These are phyloP conservation scores for Aspergillus sp. DNA, from an alignment of 2,329 filamentous ascomycete species.

Conservation along the genomic window DNA sequence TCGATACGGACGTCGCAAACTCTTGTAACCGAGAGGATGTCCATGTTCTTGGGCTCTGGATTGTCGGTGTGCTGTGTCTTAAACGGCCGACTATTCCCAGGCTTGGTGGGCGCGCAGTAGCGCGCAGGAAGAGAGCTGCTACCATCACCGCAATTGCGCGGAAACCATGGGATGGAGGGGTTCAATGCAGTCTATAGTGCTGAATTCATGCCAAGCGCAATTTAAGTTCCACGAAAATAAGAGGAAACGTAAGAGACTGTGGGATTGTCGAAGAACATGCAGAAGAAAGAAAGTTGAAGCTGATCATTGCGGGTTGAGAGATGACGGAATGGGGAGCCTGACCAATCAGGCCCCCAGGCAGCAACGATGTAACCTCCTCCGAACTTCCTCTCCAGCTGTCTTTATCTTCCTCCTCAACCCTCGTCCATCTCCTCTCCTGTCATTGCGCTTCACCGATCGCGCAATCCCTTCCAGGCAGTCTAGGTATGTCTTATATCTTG, in stretches of 20 bases:
- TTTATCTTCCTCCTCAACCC: not conserved
- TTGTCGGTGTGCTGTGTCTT: not conserved
- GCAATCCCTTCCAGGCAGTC: constrained; percentile 6
- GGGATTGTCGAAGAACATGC: not conserved
- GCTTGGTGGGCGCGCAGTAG: constrained; percentile 20
- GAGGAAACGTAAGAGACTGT: not conserved
- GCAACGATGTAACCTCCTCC: constrained; percentile 19
- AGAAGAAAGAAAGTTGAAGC: constrained; percentile 13
- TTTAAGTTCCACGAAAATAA: not conserved
- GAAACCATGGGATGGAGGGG: constrained; percentile 5
- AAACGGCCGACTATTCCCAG: constrained; percentile 8
- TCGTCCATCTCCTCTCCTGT: not conserved
- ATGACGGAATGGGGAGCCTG: constrained; percentile 16
- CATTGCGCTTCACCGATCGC: not conserved
- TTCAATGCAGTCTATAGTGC: not conserved
- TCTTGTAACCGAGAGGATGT: constrained; percentile 9
- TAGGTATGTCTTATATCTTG: constrained; percentile 16
- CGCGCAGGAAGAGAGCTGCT: constrained; percentile 30
- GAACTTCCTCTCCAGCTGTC: constrained; percentile 5
- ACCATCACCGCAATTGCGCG: constrained; percentile 24
- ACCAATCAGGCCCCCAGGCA: constrained; percentile 17
- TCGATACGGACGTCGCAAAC: constrained; percentile 28
- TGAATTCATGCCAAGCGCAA: not conserved
- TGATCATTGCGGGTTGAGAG: constrained; percentile 1
- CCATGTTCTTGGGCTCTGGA: not conserved